Evolutionary conservation across 129 eudicot species (phyloP).

Genomic region (Apium graveolens): DNA sequence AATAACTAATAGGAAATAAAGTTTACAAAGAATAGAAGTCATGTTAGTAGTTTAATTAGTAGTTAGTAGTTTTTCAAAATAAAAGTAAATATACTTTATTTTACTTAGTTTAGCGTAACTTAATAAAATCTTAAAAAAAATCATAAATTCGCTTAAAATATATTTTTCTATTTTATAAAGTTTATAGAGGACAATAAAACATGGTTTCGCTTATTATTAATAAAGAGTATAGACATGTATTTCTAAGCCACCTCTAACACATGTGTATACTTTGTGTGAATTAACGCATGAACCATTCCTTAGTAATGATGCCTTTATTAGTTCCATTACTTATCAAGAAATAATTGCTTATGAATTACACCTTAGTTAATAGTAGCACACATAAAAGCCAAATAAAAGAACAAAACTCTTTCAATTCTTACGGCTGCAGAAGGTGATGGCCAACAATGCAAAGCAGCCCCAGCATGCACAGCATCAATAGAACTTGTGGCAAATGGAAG

Average conservation of each 20-base stretch:
- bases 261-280: background rate
- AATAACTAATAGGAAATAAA: too few relatives aligned
- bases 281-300: background rate
- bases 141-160: too few relatives aligned
- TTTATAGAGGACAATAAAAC: too few relatives aligned
- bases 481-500: conserved; percentile 80
- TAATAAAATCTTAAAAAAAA: too few relatives aligned
- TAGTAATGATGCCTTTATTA: background rate
- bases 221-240: too few relatives aligned
- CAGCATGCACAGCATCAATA: conserved; percentile 94
- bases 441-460: conserved; percentile 99
- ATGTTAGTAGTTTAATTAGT: too few relatives aligned
- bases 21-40: too few relatives aligned
- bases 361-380: background rate
- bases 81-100: too few relatives aligned
- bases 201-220: too few relatives aligned
- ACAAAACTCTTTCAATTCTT: conserved; percentile 24
- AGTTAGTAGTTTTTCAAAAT: too few relatives aligned
- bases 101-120: too few relatives aligned
- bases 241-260: background rate
- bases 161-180: too few relatives aligned
- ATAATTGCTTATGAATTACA: background rate
- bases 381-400: background rate
- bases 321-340: background rate
- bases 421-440: conserved; percentile 90